Percentiles rank a stretch among this genome's conserved stretches.
Evolutionary conservation across 169 alveolate species (phyloP).

Genomic region (Plasmodium fragile): DNA sequence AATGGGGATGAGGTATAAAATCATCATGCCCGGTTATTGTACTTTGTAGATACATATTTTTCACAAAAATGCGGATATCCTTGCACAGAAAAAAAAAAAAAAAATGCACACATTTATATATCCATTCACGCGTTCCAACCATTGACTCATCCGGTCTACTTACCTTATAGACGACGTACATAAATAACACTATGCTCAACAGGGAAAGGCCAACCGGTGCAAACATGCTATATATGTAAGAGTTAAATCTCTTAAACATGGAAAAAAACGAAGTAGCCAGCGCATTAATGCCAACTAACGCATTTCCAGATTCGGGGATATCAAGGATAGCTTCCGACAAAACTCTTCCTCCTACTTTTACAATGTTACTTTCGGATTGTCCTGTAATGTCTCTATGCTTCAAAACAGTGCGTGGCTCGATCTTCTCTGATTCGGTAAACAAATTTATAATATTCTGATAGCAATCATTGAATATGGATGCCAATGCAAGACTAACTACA

Average conservation of each 20-base stretch:
- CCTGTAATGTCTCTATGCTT: slow-evolving; percentile 18
- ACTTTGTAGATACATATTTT: not conserved
- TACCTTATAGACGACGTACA: not conserved
- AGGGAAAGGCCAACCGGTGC: not conserved
- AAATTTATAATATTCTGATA: slow-evolving; percentile 23
- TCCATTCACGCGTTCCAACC: not conserved
- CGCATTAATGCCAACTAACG: slow-evolving; percentile 13
- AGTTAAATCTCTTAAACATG: not conserved
- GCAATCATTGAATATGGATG: slow-evolving; percentile 37
- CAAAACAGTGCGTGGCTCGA: slow-evolving; percentile 11
- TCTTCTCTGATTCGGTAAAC: not conserved
- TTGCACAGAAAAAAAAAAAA: not conserved
- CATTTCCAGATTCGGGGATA: not conserved
- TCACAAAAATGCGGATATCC: not conserved
- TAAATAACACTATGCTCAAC: not conserved
- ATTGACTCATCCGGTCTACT: not conserved
- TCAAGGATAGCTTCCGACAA: slow-evolving; percentile 1
- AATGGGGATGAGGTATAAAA: not conserved
- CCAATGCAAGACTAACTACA: slow-evolving; percentile 30
- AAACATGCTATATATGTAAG: not conserved
- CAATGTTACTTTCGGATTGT: not conserved
- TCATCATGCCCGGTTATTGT: not conserved
- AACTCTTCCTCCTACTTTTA: slow-evolving; percentile 17
- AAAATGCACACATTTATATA: not conserved
- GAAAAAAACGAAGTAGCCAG: not conserved